Evolutionary conservation across 73 alveolate genomes (phyloP), one percentile per base, ranked within the genome.

Genomic region (Loxodes magnus): DNA sequence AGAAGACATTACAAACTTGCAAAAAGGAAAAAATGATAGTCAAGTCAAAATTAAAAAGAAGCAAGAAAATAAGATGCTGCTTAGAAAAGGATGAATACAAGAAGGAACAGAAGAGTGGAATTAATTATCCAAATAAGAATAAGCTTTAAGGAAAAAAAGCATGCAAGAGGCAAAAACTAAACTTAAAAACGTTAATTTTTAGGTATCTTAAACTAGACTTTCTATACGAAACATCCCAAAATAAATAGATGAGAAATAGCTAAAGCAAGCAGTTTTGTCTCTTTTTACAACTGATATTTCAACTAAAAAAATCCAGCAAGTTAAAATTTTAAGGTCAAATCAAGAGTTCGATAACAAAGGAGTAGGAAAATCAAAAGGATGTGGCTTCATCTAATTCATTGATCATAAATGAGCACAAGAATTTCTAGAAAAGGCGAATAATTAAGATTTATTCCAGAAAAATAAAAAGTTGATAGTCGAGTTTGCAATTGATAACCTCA

Each of bases 161-260:
- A n/a, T n/a, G n/a, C n/a, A n/a, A n/a, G n/a, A n/a, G n/a, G n/a
- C n/a, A n/a, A n/a, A n/a, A n/a, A n/a, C n/a, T n/a, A n/a, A n/a
- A n/a, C n/a, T 46, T 46, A n/a, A 5, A 9, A 19, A n/a, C 39
- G 43, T 41, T 5, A 46, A 46, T 24, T 25, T 46, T 22, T 46
- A 25, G 15, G 59, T 46, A 0, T 46, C 59, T n/a, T 41, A 12
- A 24, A 46, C 59, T 9, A 17, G 59, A 10, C 59, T 46, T 46
- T 1, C 27, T 0, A 12, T 46, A 0, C 22, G 39, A 46, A 46
- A 46, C 34, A 10, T 46, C 1, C 26, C 59, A 10, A 46, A 46
- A 46, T 12, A 20, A 10, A 19, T 46, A 14, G 15, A 12, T 25
- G 59, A 46, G 10, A 24, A 46, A 12, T 14, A 46, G 35, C 39